Conservation (phyloP, 23 red algal genomes). For the Chondrus crispus region DNA sequence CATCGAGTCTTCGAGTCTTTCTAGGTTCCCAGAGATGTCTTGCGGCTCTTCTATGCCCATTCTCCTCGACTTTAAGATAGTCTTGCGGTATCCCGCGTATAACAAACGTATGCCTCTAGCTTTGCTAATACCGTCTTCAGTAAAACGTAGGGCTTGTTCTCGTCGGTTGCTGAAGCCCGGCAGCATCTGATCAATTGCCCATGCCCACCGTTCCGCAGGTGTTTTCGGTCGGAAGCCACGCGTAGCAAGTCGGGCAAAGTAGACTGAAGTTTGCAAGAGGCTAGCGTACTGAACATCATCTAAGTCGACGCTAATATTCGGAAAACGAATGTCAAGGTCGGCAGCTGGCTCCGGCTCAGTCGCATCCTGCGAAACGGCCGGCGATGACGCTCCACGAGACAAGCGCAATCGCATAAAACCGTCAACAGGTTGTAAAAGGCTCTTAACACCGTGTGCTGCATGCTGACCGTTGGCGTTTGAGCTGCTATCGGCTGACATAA, state of each 20-base stretch:
- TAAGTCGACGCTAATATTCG: conserved; percentile 38
- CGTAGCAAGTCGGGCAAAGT: conserved; percentile 50
- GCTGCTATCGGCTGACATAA: not conserved
- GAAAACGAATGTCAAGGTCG: conserved; percentile 61
- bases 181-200: conserved; percentile 75
- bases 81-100: conserved; percentile 40
- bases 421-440: conserved; percentile 14
- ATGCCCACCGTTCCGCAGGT: conserved; percentile 57
- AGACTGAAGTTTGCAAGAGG: conserved; percentile 62
- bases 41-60: conserved; percentile 42
- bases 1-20: conserved; percentile 49
- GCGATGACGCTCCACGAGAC: not conserved
- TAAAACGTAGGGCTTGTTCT: not conserved
- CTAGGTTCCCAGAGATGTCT: conserved; percentile 36
- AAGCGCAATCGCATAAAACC: conserved; percentile 24
- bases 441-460: not conserved
- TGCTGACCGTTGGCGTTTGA: not conserved
- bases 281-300: conserved; percentile 79
- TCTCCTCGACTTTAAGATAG: conserved; percentile 47
- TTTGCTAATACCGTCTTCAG: conserved; percentile 15
- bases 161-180: conserved; percentile 57
- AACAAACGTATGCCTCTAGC: not conserved
- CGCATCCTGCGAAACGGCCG: not conserved
- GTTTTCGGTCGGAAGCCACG: conserved; percentile 49
- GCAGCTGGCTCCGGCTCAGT: conserved; percentile 16